A percentile compares a stretch with the other conserved stretches of the same genome.
phyloP scores from a whole-genome alignment of 495 filamentous ascomycete genomes.

The Neurospora sp. region DNA sequence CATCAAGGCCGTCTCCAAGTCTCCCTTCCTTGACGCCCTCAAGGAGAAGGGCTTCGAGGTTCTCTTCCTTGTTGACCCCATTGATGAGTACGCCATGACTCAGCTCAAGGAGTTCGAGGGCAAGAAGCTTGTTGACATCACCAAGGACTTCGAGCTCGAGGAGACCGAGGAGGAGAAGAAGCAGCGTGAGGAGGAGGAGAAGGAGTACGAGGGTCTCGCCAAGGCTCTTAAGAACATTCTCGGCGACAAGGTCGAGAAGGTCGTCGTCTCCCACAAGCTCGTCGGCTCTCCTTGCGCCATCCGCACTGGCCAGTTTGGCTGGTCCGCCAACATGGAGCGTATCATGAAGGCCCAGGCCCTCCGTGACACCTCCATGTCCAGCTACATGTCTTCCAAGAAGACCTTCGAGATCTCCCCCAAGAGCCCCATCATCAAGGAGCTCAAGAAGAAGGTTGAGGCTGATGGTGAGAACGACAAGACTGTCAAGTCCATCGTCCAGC shows the following conservation, averaged over 20 bases:
- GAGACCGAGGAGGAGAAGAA: conserved; percentile 99
- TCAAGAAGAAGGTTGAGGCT: conserved; percentile 94
- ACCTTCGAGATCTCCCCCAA: conserved; percentile 99
- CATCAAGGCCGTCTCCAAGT: conserved; percentile 94
- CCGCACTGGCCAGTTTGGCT: conserved; percentile 98
- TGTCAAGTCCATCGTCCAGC: conserved; percentile 95
- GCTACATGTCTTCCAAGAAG: conserved; percentile 99
- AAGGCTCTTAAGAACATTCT: conserved; percentile 98
- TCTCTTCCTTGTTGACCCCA: conserved; percentile 97
- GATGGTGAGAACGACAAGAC: conserved; percentile 97
- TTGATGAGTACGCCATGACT: conserved; percentile 99
- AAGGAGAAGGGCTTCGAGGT: conserved; percentile 99
- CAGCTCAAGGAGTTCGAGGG: conserved; percentile 99
- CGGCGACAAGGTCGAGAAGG: conserved; percentile 99
- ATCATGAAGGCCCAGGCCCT: conserved; percentile 99
- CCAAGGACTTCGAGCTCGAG: conserved; percentile 99
- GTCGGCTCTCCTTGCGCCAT: conserved; percentile 93
- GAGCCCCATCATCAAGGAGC: conserved; percentile 94
- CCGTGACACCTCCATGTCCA: conserved; percentile 98
- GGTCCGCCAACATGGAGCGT: conserved; percentile 99
- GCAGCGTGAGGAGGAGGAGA: conserved; percentile 89
- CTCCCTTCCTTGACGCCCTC: conserved; percentile 96
- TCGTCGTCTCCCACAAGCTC: conserved; percentile 97
- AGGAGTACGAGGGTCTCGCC: conserved; percentile 87
- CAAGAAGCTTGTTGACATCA: conserved; percentile 99